Base-by-base conservation (phyloP, 345 rosid genomes). In the Eucalyptus pauciflora region DNA sequence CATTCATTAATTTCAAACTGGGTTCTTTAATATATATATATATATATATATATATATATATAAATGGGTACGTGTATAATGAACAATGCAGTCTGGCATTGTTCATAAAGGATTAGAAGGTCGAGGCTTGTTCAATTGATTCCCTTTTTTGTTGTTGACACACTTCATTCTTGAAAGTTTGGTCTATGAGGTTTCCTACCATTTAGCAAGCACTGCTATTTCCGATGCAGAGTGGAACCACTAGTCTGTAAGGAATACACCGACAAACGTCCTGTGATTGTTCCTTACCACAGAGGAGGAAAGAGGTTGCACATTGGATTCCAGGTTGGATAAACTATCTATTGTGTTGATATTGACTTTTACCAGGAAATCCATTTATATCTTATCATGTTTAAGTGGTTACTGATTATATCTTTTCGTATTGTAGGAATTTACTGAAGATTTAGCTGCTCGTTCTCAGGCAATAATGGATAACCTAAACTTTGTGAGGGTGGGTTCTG, bases 231-330 rank as follows among this genome's bases (percentile, higher is more conserved):
- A 94, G 83, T 96, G 86, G 99, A 98, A 90, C 99, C 99, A 81
- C 96, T 98, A 86, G 97, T 98, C 83, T 98, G 99, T 91, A 95
- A 96, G 91, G 98, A 96, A 88, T 94, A 91, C 90, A 79, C 94
- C 86, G 62, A 83, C 86, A 93, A 91, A 88, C 96, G 99, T 88
- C 99, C 99, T 10, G 97, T 96, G 88, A 93, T 96, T 90, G 88
- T 98, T 89, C 99, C 99, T 90, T 98, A 98, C 90, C 99, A 98
- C 93, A 96, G 90, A 94, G 99, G 99, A 87, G 99, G 99, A 88
- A 97, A 92, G 94, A 94, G 99, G 94, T 89, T 98, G 96, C 99
- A 98, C 87, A 97, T 97, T 90, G 99, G 99, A 64, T 93, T 96
- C 86, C 99, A 96, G 94, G 99, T 98, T 91, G 87, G 48, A 49